phyloP scores from a whole-genome alignment of 139 green algal genomes.

The Chlorella sp. region DNA sequence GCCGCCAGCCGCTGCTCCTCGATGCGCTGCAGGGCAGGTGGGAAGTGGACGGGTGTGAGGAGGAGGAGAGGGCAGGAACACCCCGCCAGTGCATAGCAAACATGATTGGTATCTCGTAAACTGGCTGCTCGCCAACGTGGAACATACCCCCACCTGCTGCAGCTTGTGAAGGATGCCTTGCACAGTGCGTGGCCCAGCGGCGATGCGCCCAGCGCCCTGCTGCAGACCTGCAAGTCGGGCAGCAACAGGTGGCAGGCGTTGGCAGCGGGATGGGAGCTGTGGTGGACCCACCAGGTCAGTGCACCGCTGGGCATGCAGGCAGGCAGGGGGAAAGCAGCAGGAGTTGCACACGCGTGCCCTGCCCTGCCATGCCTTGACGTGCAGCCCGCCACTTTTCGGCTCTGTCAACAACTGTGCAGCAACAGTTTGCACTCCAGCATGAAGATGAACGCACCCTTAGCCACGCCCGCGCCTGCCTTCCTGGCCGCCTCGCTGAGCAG shows the following conservation, averaged over 20 bases:
- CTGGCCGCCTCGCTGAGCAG: neutral
- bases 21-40: slow-evolving; percentile 23
- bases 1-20: slow-evolving; percentile 53
- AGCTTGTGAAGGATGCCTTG: slow-evolving; percentile 47
- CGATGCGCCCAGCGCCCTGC: slow-evolving; percentile 36
- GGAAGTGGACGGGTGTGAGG: no score
- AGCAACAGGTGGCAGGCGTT: neutral
- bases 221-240: slow-evolving; percentile 33
- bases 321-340: neutral
- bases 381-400: neutral
- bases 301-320: neutral
- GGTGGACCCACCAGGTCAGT: no score
- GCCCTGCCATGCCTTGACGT: neutral
- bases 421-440: neutral
- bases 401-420: no score
- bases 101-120: no score
- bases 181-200: slow-evolving; percentile 38
- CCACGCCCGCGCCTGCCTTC: neutral
- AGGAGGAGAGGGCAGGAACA: no score
- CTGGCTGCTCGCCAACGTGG: no score
- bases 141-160: slow-evolving; percentile 32
- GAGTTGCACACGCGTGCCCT: neutral
- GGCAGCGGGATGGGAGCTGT: neutral
- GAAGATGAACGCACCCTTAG: neutral
- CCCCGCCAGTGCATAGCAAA: no score